Evolutionary conservation across 2,329 filamentous ascomycete species (phyloP).

Genomic region (Aureobasidium sp.): DNA sequence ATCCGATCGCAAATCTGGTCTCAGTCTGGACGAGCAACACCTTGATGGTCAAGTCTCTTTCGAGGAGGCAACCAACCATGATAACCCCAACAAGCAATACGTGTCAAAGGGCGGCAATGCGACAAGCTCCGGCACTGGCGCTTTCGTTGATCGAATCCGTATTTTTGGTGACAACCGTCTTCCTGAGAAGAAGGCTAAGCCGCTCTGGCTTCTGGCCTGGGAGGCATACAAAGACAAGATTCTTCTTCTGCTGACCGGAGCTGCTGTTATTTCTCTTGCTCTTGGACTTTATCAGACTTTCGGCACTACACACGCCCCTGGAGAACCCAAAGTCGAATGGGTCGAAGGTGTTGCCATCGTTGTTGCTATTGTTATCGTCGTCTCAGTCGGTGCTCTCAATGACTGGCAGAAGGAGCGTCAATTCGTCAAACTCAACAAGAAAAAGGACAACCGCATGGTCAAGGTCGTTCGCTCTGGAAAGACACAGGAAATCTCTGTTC

Average conservation of each 20-base stretch:
- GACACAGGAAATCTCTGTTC: conserved; percentile 60
- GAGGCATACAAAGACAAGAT: conserved; percentile 79
- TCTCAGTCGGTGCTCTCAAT: conserved; percentile 68
- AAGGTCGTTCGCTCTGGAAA: conserved; percentile 71
- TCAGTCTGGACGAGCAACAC: conserved; percentile 62
- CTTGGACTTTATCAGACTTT: conserved; percentile 69
- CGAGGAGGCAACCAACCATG: conserved; percentile 48
- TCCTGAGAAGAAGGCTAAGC: conserved; percentile 63
- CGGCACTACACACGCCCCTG: conserved; percentile 48
- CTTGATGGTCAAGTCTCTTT: conserved; percentile 62
- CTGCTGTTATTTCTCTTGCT: conserved; percentile 65
- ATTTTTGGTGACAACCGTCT: conserved; percentile 64
- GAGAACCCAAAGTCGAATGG: conserved; percentile 62
- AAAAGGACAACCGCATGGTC: conserved; percentile 68
- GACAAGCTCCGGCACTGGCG: conserved; percentile 22
- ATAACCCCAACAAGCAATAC: conserved; percentile 20
- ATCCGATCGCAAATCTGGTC: conserved; percentile 56
- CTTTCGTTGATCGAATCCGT: conserved; percentile 58
- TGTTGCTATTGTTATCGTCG: conserved; percentile 67
- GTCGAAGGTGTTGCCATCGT: conserved; percentile 76
- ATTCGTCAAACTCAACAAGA: conserved; percentile 72
- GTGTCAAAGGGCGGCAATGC: background rate
- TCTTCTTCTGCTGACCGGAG: conserved; percentile 62
- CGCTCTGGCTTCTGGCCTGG: conserved; percentile 65
- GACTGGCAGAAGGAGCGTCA: conserved; percentile 78